These are phyloP conservation scores for Sophora flavescens DNA, from an alignment of 306 rosid species.

Conservation along the genomic window DNA sequence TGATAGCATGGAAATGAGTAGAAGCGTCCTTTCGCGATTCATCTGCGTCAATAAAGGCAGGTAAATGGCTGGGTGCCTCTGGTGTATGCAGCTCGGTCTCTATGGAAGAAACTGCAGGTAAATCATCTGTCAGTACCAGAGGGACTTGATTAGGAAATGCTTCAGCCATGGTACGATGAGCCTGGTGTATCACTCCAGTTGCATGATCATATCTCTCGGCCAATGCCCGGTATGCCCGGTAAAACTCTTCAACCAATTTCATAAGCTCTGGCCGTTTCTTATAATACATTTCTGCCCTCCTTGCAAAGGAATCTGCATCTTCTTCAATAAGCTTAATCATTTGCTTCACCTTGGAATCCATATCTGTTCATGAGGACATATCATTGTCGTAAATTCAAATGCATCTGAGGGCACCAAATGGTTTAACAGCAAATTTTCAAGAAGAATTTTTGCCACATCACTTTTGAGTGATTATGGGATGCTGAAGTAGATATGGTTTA, in stretches of 20 bases:
- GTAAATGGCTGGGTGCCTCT: constrained; percentile 48
- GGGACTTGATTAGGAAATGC: constrained; percentile 97
- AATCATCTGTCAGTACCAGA: constrained; percentile 62
- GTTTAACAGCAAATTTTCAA: constrained; percentile 23
- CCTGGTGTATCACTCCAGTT: constrained; percentile 92
- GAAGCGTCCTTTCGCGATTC: constrained; percentile 63
- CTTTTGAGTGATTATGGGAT: neutral
- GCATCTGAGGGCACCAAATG: neutral
- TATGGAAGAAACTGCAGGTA: constrained; percentile 52
- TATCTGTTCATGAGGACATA: constrained; percentile 57
- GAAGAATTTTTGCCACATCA: neutral
- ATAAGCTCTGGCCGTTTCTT: constrained; percentile 97
- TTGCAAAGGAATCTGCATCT: constrained; percentile 99
- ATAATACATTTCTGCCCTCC: constrained; percentile 99
- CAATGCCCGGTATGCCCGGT: constrained; percentile 95
- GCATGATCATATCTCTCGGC: constrained; percentile 99
- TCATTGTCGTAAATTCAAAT: constrained; percentile 21
- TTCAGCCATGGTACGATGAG: constrained; percentile 97
- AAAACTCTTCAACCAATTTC: constrained; percentile 97
- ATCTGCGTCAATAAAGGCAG: constrained; percentile 59
- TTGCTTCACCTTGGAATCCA: constrained; percentile 90
- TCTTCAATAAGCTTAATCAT: constrained; percentile 97
- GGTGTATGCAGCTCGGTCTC: constrained; percentile 72
- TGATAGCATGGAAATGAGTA: constrained; percentile 55
- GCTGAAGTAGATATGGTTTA: neutral